Percentiles rank a stretch among this genome's conserved stretches.
Conservation (phyloP, 2,329 filamentous ascomycete species). For the Xylariaceae sp. region DNA sequence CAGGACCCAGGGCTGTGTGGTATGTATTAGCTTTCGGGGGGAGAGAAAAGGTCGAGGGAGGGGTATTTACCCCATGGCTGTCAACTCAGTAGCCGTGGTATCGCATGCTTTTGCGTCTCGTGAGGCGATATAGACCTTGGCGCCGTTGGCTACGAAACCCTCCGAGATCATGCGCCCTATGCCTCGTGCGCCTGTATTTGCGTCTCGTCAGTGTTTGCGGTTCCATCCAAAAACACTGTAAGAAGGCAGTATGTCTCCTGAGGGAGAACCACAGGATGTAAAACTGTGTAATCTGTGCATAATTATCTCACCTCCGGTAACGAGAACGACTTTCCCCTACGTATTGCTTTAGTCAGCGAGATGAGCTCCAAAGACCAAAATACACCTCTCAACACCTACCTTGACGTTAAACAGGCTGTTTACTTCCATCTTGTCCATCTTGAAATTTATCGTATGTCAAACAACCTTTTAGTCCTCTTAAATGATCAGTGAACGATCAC, state of each 20-base stretch:
- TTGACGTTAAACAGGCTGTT: conserved; percentile 58
- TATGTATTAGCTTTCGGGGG: too few species aligned
- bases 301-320: conserved; percentile 46
- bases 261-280: too few species aligned
- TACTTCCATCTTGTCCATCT: conserved; percentile 47
- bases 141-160: conserved; percentile 63
- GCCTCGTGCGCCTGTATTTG: conserved; percentile 49
- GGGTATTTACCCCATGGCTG: conserved; percentile 29
- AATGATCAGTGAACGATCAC: too few species aligned
- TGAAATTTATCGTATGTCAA: too few species aligned
- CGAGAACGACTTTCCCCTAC: conserved; percentile 56
- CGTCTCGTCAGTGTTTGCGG: not conserved
- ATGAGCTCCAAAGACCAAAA: not conserved
- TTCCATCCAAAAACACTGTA: too few species aligned
- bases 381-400: conserved; percentile 37
- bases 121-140: conserved; percentile 64
- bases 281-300: not conserved
- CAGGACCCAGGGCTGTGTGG: conserved; percentile 48
- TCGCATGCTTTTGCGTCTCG: conserved; percentile 59
- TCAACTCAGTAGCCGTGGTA: conserved; percentile 54
- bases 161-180: conserved; percentile 67
- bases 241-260: too few species aligned
- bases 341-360: not conserved
- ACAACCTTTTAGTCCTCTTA: too few species aligned
- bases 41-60: too few species aligned